phyloP scores from a whole-genome alignment of 495 filamentous ascomycete species.

The Durotheca rogersii region DNA sequence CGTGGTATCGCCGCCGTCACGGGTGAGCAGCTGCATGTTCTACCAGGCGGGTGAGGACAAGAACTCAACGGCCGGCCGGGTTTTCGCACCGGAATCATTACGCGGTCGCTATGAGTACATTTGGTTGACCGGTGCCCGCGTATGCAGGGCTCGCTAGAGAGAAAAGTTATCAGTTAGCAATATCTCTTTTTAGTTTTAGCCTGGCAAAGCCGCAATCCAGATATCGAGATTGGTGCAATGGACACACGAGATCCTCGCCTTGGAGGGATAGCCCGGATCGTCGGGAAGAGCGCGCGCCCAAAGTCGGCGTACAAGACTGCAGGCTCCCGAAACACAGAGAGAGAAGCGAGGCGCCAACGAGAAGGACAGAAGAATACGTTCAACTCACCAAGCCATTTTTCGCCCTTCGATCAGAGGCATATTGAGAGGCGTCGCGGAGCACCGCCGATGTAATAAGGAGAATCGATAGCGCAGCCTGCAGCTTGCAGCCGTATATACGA shows the following conservation, averaged over 20 bases:
- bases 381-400: slow-evolving; percentile 60
- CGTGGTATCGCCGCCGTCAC: slow-evolving; percentile 56
- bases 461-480: slow-evolving; percentile 3
- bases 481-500: not conserved
- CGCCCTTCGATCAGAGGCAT: slow-evolving; percentile 59
- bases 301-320: slow-evolving; percentile 20
- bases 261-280: slow-evolving; percentile 8
- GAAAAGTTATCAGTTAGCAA: slow-evolving; percentile 26
- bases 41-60: slow-evolving; percentile 70
- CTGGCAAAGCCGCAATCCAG: not conserved
- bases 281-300: slow-evolving; percentile 16
- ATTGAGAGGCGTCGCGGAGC: slow-evolving; percentile 19
- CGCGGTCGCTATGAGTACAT: slow-evolving; percentile 71
- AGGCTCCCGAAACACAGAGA: slow-evolving; percentile 18
- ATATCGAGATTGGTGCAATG: slow-evolving; percentile 8
- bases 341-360: slow-evolving; percentile 5
- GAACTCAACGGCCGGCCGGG: slow-evolving; percentile 75
- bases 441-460: slow-evolving; percentile 10
- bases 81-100: slow-evolving; percentile 78
- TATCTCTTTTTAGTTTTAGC: not conserved
- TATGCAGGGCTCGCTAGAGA: slow-evolving; percentile 73
- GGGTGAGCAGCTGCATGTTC: slow-evolving; percentile 47
- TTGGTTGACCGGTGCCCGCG: slow-evolving; percentile 83
- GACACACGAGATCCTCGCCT: slow-evolving; percentile 13
- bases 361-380: slow-evolving; percentile 13